Evolutionary conservation across 257 asterid species (phyloP).

Genomic region (Solanum rostratum): DNA sequence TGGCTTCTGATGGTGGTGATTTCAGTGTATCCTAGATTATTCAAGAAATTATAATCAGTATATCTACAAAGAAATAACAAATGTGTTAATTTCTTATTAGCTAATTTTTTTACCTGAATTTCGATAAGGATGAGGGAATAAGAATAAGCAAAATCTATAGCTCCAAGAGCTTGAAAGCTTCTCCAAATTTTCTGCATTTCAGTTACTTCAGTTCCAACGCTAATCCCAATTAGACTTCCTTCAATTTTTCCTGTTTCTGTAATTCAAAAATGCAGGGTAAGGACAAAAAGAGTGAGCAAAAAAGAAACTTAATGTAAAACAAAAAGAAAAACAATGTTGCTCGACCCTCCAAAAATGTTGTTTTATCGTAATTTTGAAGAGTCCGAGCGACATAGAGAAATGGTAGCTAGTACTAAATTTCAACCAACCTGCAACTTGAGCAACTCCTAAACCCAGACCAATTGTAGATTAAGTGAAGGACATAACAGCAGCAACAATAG

Average conservation of each 20-base stretch:
- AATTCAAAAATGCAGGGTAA: not conserved
- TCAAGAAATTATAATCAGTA: not conserved
- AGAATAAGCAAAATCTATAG: constrained; percentile 24
- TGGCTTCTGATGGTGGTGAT: constrained; percentile 17
- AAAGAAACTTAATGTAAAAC: not conserved
- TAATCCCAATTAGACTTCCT: constrained; percentile 22
- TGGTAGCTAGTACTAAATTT: not conserved
- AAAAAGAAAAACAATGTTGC: not conserved
- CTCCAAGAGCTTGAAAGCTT: constrained; percentile 24
- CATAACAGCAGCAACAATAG: constrained; percentile 69
- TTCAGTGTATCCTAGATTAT: constrained; percentile 14
- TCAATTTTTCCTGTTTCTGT: constrained; percentile 9
- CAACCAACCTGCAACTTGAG: constrained; percentile 39
- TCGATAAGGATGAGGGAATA: constrained; percentile 20
- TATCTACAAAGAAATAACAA: not conserved
- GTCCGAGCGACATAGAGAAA: not conserved
- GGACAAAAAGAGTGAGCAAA: not conserved
- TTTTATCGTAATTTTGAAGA: not conserved
- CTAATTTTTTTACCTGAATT: constrained; percentile 9
- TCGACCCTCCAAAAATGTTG: not conserved
- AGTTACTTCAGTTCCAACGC: constrained; percentile 7
- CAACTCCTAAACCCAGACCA: constrained; percentile 58
- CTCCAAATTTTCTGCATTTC: constrained; percentile 18
- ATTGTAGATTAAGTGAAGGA: constrained; percentile 62
- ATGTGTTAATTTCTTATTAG: not conserved